Percentiles rank a stretch among this genome's conserved stretches.
Conservation (phyloP, 768 basidiomycete genomes). For the Lactifluus rugatus region DNA sequence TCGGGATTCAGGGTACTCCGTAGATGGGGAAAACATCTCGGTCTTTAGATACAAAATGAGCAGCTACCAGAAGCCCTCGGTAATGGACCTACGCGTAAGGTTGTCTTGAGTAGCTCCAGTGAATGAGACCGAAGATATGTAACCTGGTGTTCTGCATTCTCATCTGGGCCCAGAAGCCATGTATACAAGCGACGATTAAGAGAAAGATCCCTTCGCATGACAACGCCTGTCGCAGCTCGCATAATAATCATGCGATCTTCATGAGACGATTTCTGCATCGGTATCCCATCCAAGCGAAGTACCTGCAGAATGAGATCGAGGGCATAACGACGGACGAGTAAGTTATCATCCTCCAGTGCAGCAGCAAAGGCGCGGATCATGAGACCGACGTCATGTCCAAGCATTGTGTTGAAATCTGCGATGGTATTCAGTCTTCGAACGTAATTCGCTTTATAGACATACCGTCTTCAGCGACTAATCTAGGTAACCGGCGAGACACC, state of each 20-base stretch:
- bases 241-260: constrained; percentile 79
- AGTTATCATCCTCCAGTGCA: constrained; percentile 86
- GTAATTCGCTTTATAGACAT: constrained; percentile 10
- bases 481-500: constrained; percentile 71
- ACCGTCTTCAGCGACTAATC: constrained; percentile 64
- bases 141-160: constrained; percentile 66
- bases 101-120: constrained; percentile 58
- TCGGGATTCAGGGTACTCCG: constrained; percentile 66
- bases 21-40: constrained; percentile 67
- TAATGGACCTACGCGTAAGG: constrained; percentile 50
- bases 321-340: constrained; percentile 78
- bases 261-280: constrained; percentile 54
- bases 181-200: constrained; percentile 87
- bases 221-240: constrained; percentile 78
- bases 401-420: constrained; percentile 55
- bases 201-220: constrained; percentile 85
- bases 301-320: constrained; percentile 79
- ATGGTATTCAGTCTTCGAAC: neutral
- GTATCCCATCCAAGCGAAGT: constrained; percentile 61
- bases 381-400: constrained; percentile 82
- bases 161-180: constrained; percentile 84
- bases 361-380: constrained; percentile 91
- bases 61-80: neutral
- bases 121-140: constrained; percentile 59
- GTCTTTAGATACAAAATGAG: constrained; percentile 32